Evolutionary conservation across 2,329 filamentous ascomycete species (phyloP), one percentile per base, ranked within the genome.

Genomic region (Neonectria sp.): DNA sequence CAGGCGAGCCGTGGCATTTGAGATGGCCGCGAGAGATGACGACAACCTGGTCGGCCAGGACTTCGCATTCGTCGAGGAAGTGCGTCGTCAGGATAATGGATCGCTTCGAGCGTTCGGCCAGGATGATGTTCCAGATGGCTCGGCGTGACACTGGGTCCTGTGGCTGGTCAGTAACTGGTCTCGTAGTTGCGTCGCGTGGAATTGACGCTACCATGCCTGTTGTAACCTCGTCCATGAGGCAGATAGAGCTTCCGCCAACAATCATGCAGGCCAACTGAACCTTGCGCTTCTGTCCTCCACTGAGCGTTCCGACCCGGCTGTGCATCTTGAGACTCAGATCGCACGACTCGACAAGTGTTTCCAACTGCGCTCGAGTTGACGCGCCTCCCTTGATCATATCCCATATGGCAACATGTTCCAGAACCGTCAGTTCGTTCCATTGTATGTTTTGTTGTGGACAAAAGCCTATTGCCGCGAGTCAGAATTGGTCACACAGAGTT

Each of bases 211-310:
- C 21, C 21, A 21, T 21, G 21, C 21, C 21, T 21, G 21, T 21
- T 21, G 21, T 21, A 21, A 21, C 21, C 21, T 93, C 91, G 71
- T 93, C 91, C 27, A 93, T 86, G 68, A 90, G 88, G 74, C 91
- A 92, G 2, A 93, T 84, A n/a, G 85, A 86, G 15, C 88, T 89
- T 9, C 89, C 89, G 48, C 91, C 91, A 1, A 89, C 90, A 72
- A 93, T 90, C 90, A 92, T 92, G 83, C 91, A 91, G 0, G 90
- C 90, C 8, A 93, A 81, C 76, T 93, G 91, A 4, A 92, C 83
- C 75, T 92, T 93, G 31, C 91, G 83, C 80, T 92, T 92, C 76
- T 93, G 91, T 2, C 91, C 91, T 27, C 91, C 91, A 51, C 89
- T 92, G 13, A 93, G 81, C 2, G 88, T 90, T 65, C 83, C 83